A percentile compares a stretch with the other conserved stretches of the same genome.
These are phyloP conservation scores for Ceratocystis cubensis DNA, from an alignment of 2,329 filamentous ascomycete genomes.

Conservation along the genomic window DNA sequence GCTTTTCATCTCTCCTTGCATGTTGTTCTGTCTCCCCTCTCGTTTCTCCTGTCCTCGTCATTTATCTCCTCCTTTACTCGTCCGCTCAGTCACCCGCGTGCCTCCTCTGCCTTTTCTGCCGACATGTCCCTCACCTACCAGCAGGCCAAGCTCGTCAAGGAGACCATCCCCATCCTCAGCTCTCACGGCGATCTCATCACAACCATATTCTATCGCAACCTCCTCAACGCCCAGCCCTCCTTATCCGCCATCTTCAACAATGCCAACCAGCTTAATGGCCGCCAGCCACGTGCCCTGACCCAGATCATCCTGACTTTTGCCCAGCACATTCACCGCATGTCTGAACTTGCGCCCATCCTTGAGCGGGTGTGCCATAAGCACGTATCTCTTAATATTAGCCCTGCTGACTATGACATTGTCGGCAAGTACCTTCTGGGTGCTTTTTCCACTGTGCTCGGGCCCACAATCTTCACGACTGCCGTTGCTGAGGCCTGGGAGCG, in stretches of 20 bases:
- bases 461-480: conserved; percentile 49
- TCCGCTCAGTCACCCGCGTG: conserved; percentile 15
- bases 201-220: conserved; percentile 56
- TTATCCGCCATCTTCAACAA: conserved; percentile 60
- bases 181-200: conserved; percentile 58
- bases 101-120: conserved; percentile 13
- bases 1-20: background rate
- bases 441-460: conserved; percentile 53
- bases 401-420: conserved; percentile 60
- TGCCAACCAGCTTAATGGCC: conserved; percentile 53
- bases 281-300: conserved; percentile 58
- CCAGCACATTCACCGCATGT: conserved; percentile 56
- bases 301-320: conserved; percentile 60
- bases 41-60: background rate
- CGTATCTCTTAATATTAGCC: conserved; percentile 53
- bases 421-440: conserved; percentile 55
- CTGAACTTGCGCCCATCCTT: conserved; percentile 41
- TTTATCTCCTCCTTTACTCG: conserved; percentile 13
- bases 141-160: conserved; percentile 61
- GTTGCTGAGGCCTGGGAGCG: conserved; percentile 58
- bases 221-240: conserved; percentile 51
- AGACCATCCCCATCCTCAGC: conserved; percentile 60
- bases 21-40: background rate
- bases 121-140: conserved; percentile 43
- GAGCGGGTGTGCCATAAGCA: conserved; percentile 69